Percentiles rank a stretch among this genome's conserved stretches.
These are phyloP conservation scores for Trichodelitschia bisporula DNA, from an alignment of 495 filamentous ascomycete genomes.

Conservation along the genomic window DNA sequence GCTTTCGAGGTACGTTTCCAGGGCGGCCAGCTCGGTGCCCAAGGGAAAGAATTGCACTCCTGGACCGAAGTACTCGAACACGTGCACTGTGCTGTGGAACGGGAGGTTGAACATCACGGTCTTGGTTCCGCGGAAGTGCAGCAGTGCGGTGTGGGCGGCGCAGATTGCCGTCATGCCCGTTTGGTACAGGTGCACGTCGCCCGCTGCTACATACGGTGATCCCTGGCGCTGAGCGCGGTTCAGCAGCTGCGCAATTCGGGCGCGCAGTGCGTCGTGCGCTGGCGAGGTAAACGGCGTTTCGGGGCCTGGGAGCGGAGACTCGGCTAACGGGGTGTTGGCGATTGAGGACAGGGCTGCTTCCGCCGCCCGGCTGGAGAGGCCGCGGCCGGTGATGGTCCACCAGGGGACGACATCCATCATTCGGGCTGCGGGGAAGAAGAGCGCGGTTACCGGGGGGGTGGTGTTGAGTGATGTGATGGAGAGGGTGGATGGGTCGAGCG, in stretches of 20 bases:
- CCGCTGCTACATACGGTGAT: slow-evolving; percentile 2
- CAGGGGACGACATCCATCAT: neutral
- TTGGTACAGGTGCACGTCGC: slow-evolving; percentile 16
- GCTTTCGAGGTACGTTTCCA: neutral
- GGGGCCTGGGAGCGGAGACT: too few species aligned
- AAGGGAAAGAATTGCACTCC: slow-evolving; percentile 2
- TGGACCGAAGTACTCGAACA: slow-evolving; percentile 11
- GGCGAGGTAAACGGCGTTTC: neutral
- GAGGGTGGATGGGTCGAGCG: too few species aligned
- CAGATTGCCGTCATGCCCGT: slow-evolving; percentile 16
- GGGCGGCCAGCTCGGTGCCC: neutral
- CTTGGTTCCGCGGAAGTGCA: slow-evolving; percentile 1
- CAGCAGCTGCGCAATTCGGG: neutral
- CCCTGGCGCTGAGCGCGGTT: neutral
- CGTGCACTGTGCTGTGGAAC: slow-evolving; percentile 10
- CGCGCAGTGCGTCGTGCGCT: neutral
- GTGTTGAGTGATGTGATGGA: too few species aligned
- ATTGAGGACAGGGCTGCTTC: neutral
- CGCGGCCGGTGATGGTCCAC: neutral
- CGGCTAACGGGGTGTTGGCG: too few species aligned
- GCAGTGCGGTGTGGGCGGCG: slow-evolving; percentile 6
- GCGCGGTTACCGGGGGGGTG: too few species aligned
- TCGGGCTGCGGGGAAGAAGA: neutral
- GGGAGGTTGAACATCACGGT: slow-evolving; percentile 13
- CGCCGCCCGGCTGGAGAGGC: neutral